Conservation (phyloP, 352 stramenopile species). For the Pythium guiyangense region DNA sequence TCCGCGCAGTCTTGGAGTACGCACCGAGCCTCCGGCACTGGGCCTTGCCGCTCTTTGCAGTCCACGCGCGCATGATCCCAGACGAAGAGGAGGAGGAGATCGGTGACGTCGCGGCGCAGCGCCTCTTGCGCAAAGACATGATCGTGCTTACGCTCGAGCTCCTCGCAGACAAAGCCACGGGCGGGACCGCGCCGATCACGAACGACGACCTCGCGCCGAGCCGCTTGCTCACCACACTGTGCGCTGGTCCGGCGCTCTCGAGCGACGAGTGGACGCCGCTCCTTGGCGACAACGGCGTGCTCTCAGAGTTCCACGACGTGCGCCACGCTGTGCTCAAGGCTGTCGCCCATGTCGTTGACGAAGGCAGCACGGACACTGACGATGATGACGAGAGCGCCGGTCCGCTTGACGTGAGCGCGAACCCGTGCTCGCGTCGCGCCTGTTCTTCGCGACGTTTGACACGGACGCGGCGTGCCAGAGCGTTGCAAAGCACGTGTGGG, state of each 20-base stretch:
- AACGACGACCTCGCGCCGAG: constrained; percentile 55
- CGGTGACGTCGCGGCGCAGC: constrained; percentile 72
- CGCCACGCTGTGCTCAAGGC: constrained; percentile 59
- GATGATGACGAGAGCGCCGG: constrained; percentile 31
- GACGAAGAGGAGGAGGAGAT: constrained; percentile 87
- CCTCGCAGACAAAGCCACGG: constrained; percentile 47
- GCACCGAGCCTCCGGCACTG: constrained; percentile 55
- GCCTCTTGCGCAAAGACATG: constrained; percentile 71
- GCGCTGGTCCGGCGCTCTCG: constrained; percentile 53
- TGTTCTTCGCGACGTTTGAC: constrained; percentile 74
- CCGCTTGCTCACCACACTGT: constrained; percentile 55
- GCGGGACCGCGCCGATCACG: constrained; percentile 49
- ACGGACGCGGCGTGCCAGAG: constrained; percentile 44
- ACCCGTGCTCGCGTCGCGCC: constrained; percentile 47
- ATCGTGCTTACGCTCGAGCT: constrained; percentile 62
- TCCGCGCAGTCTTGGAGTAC: constrained; percentile 48
- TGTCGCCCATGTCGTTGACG: constrained; percentile 50
- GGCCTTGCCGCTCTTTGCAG: constrained; percentile 68
- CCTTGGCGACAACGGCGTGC: constrained; percentile 59
- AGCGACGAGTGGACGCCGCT: constrained; percentile 60
- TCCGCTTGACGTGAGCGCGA: constrained; percentile 27
- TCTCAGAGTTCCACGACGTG: constrained; percentile 51
- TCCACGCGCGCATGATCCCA: constrained; percentile 81
- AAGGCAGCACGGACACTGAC: not conserved
- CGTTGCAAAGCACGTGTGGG: constrained; percentile 66